These are phyloP conservation scores for Candida multigemmis DNA, from an alignment of 805 yeast genomes.

Conservation along the genomic window DNA sequence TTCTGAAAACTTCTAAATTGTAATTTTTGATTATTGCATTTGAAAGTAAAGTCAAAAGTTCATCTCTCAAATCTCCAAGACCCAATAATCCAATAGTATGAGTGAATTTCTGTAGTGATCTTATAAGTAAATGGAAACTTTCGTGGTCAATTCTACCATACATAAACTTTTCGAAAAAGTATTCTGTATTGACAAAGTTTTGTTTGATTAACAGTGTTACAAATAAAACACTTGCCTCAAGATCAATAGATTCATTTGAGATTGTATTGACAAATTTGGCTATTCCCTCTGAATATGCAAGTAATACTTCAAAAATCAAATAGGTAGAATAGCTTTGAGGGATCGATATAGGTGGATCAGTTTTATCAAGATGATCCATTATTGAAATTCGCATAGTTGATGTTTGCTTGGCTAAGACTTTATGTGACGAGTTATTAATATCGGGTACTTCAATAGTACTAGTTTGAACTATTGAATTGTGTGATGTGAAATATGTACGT, in stretches of 20 bases:
- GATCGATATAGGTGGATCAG: constrained; percentile 57
- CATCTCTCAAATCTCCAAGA: constrained; percentile 47
- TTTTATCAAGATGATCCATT: constrained; percentile 73
- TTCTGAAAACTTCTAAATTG: constrained; percentile 3
- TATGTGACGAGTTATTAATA: no score
- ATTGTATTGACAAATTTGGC: constrained; percentile 41
- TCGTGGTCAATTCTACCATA: constrained; percentile 65
- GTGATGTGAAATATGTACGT: constrained; percentile 10
- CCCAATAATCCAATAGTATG: constrained; percentile 78
- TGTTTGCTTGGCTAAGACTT: constrained; percentile 26
- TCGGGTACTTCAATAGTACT: no score
- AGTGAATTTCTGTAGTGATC: constrained; percentile 72
- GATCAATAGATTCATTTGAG: constrained; percentile 12
- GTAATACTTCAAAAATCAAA: constrained; percentile 46
- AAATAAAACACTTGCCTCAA: constrained; percentile 27
- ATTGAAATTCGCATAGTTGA: constrained; percentile 46
- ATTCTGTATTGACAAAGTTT: constrained; percentile 15
- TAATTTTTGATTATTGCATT: constrained; percentile 12
- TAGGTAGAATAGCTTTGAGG: constrained; percentile 53
- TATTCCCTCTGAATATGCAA: constrained; percentile 59
- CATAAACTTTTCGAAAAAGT: constrained; percentile 33
- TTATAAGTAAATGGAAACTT: constrained; percentile 53
- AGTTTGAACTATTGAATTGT: constrained; percentile 2
- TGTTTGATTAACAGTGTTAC: constrained; percentile 21
- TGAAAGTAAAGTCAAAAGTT: constrained; percentile 21